A percentile compares a stretch with the other conserved stretches of the same genome.
These are phyloP conservation scores for Exophiala oligosperma DNA, from an alignment of 2,329 filamentous ascomycete species.

Conservation along the genomic window DNA sequence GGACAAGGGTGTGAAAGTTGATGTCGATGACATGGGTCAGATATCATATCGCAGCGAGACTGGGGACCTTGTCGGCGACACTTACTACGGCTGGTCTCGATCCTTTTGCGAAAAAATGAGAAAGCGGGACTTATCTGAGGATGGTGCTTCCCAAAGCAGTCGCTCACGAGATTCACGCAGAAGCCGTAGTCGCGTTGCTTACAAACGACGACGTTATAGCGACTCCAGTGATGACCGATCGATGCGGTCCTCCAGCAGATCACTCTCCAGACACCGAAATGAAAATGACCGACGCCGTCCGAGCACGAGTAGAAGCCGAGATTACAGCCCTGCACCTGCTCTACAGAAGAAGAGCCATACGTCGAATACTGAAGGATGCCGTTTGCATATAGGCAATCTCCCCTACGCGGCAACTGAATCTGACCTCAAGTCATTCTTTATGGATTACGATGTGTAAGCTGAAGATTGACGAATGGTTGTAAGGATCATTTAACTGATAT, in stretches of 20 bases:
- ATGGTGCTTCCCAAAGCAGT: slow-evolving; percentile 4
- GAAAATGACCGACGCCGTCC: neutral
- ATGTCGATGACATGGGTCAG: slow-evolving; percentile 76
- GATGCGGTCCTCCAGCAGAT: slow-evolving; percentile 32
- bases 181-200: slow-evolving; percentile 46
- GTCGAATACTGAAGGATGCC: neutral
- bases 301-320: slow-evolving; percentile 11
- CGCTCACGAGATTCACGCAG: slow-evolving; percentile 29
- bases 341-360: neutral
- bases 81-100: slow-evolving; percentile 86
- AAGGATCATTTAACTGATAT: neutral
- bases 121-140: slow-evolving; percentile 35
- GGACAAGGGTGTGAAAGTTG: slow-evolving; percentile 53
- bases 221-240: slow-evolving; percentile 35
- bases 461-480: slow-evolving; percentile 5
- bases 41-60: slow-evolving; percentile 65
- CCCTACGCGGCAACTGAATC: slow-evolving; percentile 99
- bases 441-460: slow-evolving; percentile 97
- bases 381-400: slow-evolving; percentile 99
- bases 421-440: slow-evolving; percentile 99
- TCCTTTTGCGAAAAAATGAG: slow-evolving; percentile 82
- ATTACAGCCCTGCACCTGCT: slow-evolving; percentile 5
- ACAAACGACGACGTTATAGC: slow-evolving; percentile 42
- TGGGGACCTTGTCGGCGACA: slow-evolving; percentile 66
- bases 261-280: slow-evolving; percentile 30